A percentile compares a stretch with the other conserved stretches of the same genome.
Conservation (phyloP, 441 rosid species). For the Gossypium gossypioides region DNA sequence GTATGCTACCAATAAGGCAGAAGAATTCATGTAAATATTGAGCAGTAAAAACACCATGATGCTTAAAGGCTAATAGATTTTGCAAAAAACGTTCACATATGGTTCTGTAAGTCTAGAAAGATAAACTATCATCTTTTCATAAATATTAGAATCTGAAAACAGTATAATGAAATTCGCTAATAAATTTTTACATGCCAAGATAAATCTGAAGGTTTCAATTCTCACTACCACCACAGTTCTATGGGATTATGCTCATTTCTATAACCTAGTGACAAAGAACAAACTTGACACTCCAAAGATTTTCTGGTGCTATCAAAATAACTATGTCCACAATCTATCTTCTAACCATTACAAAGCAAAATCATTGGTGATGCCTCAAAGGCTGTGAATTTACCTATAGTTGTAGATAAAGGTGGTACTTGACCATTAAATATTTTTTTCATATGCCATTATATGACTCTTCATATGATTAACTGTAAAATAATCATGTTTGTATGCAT, state of each 20-base stretch:
- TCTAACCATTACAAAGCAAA: background rate
- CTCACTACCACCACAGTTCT: background rate
- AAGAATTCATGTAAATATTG: background rate
- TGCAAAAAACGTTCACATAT: background rate
- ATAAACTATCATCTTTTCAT: background rate
- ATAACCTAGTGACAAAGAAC: background rate
- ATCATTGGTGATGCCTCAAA: background rate
- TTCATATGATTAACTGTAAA: background rate
- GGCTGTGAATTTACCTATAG: no score
- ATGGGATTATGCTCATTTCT: background rate
- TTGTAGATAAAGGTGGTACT: no score
- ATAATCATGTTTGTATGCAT: background rate
- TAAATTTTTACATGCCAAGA: constrained; percentile 1
- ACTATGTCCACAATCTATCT: background rate
- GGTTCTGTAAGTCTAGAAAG: background rate
- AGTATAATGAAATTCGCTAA: background rate
- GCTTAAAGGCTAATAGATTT: background rate
- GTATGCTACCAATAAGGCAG: background rate
- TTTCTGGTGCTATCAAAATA: background rate
- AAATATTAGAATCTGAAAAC: constrained; percentile 1
- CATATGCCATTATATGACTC: background rate
- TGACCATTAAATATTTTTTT: background rate
- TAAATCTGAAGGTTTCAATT: background rate
- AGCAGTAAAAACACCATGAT: background rate
- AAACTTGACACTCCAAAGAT: background rate